Evolutionary conservation across 768 basidiomycete species (phyloP).

Genomic region (Tephrocybe sp.): DNA sequence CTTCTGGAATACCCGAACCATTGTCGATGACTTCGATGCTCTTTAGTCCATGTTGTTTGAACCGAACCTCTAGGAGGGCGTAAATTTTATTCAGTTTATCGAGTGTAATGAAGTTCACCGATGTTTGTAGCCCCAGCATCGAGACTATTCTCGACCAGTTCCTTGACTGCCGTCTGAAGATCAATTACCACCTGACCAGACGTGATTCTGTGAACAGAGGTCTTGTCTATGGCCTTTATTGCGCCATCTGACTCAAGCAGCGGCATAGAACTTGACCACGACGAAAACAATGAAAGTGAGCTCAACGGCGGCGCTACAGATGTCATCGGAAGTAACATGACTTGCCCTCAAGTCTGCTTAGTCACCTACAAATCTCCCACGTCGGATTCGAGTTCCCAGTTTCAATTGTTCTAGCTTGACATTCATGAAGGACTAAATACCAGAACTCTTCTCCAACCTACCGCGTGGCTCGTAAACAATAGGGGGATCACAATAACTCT

Average conservation of each 20-base stretch:
- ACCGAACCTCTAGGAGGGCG: slow-evolving; percentile 67
- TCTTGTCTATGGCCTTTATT: slow-evolving; percentile 65
- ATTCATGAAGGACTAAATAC: too few species aligned
- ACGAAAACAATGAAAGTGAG: neutral
- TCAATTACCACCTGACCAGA: slow-evolving; percentile 96
- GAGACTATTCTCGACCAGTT: slow-evolving; percentile 93
- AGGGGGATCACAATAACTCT: neutral
- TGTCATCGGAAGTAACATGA: neutral
- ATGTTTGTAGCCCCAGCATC: slow-evolving; percentile 89
- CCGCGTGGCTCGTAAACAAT: neutral
- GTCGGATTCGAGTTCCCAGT: neutral
- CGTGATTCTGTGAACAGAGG: slow-evolving; percentile 84
- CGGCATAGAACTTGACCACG: neutral
- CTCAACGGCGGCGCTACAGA: neutral
- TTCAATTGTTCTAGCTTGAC: neutral
- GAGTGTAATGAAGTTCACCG: slow-evolving; percentile 43
- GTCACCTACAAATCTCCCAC: neutral
- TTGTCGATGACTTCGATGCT: slow-evolving; percentile 90
- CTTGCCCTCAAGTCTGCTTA: neutral
- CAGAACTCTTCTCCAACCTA: too few species aligned
- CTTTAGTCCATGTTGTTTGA: slow-evolving; percentile 83
- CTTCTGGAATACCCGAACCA: slow-evolving; percentile 77
- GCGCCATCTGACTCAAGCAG: slow-evolving; percentile 8
- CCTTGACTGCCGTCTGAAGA: slow-evolving; percentile 91
- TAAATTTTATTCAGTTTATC: neutral